A percentile compares a stretch with the other conserved stretches of the same genome.
Evolutionary conservation across 1,139 yeast species (phyloP).

Genomic region (Candida dubliniensis): DNA sequence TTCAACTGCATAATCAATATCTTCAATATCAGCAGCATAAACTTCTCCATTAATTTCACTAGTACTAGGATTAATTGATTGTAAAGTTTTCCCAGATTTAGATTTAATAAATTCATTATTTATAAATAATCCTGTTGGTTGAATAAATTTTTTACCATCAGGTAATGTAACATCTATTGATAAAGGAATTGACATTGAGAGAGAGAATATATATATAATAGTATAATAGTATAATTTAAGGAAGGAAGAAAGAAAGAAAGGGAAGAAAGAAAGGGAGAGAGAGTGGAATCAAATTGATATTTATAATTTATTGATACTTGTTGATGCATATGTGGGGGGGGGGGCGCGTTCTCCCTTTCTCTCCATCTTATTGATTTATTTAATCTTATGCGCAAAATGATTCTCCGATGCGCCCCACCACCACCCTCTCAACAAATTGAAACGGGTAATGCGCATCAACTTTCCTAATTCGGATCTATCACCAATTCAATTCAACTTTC

Average conservation of each 20-base stretch:
- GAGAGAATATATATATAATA: neutral
- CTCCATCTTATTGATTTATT: too few relatives aligned
- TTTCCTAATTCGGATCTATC: too few relatives aligned
- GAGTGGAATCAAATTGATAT: too few relatives aligned
- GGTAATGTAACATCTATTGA: conserved; percentile 51
- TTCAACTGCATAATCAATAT: conserved; percentile 74
- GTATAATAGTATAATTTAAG: too few relatives aligned
- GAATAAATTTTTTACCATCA: conserved; percentile 51
- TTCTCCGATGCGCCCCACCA: too few relatives aligned
- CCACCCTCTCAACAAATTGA: too few relatives aligned
- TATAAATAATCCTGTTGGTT: conserved; percentile 82
- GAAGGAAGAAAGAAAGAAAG: neutral
- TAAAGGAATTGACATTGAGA: conserved; percentile 28
- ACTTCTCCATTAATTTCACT: conserved; percentile 67
- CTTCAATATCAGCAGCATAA: conserved; percentile 63
- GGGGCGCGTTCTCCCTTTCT: too few relatives aligned
- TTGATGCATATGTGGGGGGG: too few relatives aligned
- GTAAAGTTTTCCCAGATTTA: conserved; percentile 59
- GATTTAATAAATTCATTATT: conserved; percentile 75
- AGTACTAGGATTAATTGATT: conserved; percentile 66
- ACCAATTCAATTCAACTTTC: too few relatives aligned
- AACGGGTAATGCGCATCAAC: too few relatives aligned
- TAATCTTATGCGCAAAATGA: too few relatives aligned
- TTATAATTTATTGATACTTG: too few relatives aligned
- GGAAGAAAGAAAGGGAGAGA: neutral